Evolutionary conservation across 495 filamentous ascomycete genomes (phyloP).

Genomic region (Xylaria acuta): DNA sequence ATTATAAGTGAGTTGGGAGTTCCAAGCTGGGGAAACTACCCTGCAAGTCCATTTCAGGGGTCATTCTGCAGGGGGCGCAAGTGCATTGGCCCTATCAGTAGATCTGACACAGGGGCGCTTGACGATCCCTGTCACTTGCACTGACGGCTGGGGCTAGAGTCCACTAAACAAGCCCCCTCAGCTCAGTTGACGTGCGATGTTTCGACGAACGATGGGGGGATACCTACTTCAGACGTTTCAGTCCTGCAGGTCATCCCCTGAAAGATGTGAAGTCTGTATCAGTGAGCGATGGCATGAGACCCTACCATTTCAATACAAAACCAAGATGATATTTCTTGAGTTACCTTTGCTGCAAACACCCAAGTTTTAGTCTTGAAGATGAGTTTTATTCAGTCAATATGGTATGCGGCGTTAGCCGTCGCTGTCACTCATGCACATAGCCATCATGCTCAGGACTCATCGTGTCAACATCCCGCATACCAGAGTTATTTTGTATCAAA

Average conservation of each 20-base stretch:
- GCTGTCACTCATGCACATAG: slow-evolving; percentile 30
- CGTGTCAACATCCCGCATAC: slow-evolving; percentile 52
- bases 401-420: slow-evolving; percentile 32
- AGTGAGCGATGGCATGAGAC: not conserved
- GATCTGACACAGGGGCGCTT: slow-evolving; percentile 24
- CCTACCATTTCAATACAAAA: slow-evolving; percentile 11
- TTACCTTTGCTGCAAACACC: not conserved
- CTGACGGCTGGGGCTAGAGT: slow-evolving; percentile 24
- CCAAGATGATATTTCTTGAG: not conserved
- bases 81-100: not conserved
- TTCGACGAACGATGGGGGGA: slow-evolving; percentile 23
- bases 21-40: slow-evolving; percentile 28
- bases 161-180: slow-evolving; percentile 33
- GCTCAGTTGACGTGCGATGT: slow-evolving; percentile 6
- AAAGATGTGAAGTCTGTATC: not conserved
- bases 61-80: slow-evolving; percentile 17
- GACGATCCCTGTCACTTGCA: slow-evolving; percentile 24
- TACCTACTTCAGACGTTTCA: slow-evolving; percentile 41
- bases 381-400: slow-evolving; percentile 32
- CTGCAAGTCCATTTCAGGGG: slow-evolving; percentile 25
- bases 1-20: not conserved
- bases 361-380: slow-evolving; percentile 15
- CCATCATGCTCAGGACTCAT: slow-evolving; percentile 26
- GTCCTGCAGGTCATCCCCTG: slow-evolving; percentile 30
- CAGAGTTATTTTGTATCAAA: slow-evolving; percentile 59